These are phyloP conservation scores for Kodamaea sp. DNA, from an alignment of 1,139 yeast genomes.

Conservation along the genomic window DNA sequence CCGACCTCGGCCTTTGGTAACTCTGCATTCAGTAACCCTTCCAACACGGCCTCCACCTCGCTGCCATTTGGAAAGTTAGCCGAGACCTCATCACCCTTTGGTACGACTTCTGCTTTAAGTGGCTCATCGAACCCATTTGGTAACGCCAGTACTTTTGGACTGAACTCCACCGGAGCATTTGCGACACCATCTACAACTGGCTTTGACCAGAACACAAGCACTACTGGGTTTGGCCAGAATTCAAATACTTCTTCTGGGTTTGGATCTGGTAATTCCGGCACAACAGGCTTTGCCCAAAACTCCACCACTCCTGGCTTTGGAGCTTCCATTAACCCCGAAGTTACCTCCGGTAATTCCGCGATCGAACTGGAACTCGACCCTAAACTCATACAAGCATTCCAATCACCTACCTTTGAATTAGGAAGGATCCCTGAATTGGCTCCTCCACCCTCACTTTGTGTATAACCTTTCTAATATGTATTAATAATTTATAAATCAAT, in stretches of 20 bases:
- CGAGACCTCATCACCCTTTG: conserved; percentile 10
- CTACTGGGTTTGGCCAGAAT: conserved; percentile 10
- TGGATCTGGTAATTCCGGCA: conserved; percentile 7
- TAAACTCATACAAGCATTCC: conserved; percentile 47
- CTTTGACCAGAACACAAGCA: conserved; percentile 4
- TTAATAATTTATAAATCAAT: not conserved
- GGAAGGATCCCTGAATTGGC: conserved; percentile 77
- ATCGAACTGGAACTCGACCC: conserved; percentile 29
- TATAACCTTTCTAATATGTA: not conserved
- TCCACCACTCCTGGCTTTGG: conserved; percentile 1
- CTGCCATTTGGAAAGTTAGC: not conserved
- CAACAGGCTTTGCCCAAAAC: conserved; percentile 5
- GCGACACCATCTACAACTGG: conserved; percentile 1
- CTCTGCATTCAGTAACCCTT: not conserved
- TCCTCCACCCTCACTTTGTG: conserved; percentile 53
- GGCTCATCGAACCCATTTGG: conserved; percentile 2
- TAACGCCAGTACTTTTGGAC: conserved; percentile 4
- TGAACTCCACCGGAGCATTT: conserved; percentile 7
- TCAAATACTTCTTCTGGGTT: conserved; percentile 10
- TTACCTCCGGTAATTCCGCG: too few relatives aligned
- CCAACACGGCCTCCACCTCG: not conserved
- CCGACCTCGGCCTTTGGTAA: conserved; percentile 8
- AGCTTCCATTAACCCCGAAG: too few relatives aligned
- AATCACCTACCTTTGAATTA: conserved; percentile 47
- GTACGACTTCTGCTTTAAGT: conserved; percentile 7